Conservation (phyloP, 495 filamentous ascomycete genomes). For the Aspergillus biplanus region DNA sequence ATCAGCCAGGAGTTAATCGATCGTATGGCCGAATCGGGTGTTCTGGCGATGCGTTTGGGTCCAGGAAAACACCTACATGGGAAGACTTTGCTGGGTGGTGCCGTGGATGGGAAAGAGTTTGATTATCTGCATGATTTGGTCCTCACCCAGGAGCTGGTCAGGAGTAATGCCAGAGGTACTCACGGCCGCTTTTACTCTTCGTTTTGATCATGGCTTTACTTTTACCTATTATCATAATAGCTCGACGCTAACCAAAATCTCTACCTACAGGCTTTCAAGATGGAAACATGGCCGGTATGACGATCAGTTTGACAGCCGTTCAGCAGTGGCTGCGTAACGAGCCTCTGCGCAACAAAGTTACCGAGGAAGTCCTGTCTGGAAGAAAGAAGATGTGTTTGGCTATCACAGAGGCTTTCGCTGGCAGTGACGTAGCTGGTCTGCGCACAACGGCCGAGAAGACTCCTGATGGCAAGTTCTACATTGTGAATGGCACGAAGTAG, state of each 20-base stretch:
- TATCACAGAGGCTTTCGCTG: conserved; percentile 89
- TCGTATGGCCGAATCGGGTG: conserved; percentile 70
- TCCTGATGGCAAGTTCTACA: conserved; percentile 80
- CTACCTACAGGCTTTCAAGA: conserved; percentile 50
- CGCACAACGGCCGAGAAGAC: conserved; percentile 82
- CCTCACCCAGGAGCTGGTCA: conserved; percentile 70
- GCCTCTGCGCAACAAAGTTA: conserved; percentile 65
- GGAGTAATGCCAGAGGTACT: conserved; percentile 66
- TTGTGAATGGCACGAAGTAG: conserved; percentile 82
- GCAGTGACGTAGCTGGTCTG: conserved; percentile 82
- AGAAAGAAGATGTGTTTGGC: conserved; percentile 88
- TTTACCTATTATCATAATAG: background rate
- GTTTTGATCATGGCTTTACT: background rate
- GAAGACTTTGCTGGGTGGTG: conserved; percentile 67
- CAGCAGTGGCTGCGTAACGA: conserved; percentile 76
- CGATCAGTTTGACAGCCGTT: conserved; percentile 80
- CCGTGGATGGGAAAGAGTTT: conserved; percentile 76
- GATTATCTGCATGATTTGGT: conserved; percentile 89
- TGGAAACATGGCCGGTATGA: conserved; percentile 75
- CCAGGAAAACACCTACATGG: conserved; percentile 83
- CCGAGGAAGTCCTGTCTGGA: conserved; percentile 73
- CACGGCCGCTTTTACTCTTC: background rate
- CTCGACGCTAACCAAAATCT: background rate
- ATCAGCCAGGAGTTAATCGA: conserved; percentile 80
- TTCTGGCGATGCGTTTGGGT: conserved; percentile 82